Conservation (phyloP, 2,329 filamentous ascomycete genomes). For the Neocatenulostroma microsporum region DNA sequence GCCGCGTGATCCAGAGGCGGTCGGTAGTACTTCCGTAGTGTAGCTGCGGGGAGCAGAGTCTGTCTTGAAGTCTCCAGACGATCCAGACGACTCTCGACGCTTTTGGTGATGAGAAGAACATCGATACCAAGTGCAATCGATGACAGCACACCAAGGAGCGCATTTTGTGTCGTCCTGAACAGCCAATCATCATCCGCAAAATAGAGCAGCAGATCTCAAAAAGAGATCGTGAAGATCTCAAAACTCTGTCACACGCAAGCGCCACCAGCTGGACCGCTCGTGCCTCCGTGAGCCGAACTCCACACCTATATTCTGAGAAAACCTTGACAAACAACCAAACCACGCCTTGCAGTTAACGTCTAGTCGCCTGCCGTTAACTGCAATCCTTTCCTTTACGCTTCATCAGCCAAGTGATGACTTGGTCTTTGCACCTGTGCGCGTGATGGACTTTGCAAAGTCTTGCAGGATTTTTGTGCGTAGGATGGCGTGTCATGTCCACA, state of each 20-base stretch:
- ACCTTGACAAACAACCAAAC: conserved; percentile 3
- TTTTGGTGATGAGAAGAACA: too few species aligned
- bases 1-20: neutral
- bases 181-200: too few species aligned
- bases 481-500: too few species aligned
- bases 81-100: too few species aligned
- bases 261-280: neutral
- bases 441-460: conserved; percentile 3
- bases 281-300: conserved; percentile 2
- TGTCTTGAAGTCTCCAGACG: too few species aligned
- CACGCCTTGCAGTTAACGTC: conserved; percentile 14
- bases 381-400: conserved; percentile 1
- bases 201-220: neutral
- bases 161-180: too few species aligned
- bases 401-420: neutral
- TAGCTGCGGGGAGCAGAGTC: too few species aligned
- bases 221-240: conserved; percentile 2
- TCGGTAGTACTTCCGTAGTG: too few species aligned
- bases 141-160: too few species aligned
- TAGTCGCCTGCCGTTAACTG: conserved; percentile 16
- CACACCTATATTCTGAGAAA: neutral
- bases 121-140: too few species aligned
- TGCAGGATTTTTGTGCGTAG: too few species aligned
- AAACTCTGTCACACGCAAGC: neutral
- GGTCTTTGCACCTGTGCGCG: conserved; percentile 3